A percentile compares a stretch with the other conserved stretches of the same genome.
Conservation (phyloP, 2,329 filamentous ascomycete genomes). For the Pleurostoma richardsiae region DNA sequence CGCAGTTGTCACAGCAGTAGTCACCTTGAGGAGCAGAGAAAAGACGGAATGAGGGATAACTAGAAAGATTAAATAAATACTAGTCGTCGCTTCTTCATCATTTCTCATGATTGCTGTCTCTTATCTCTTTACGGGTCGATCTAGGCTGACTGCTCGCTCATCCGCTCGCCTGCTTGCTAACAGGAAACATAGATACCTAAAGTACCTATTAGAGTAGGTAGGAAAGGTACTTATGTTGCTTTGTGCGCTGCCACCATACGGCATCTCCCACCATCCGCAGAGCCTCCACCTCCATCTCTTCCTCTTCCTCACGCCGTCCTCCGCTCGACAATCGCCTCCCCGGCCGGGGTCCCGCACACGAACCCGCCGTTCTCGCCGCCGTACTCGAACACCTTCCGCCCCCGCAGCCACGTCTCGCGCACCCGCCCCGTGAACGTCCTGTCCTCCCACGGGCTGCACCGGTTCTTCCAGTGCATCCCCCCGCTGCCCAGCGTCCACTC, state of each 20-base stretch:
- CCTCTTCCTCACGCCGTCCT: slow-evolving; percentile 28
- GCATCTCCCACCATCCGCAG: background rate
- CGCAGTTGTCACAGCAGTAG: no score
- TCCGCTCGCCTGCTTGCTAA: no score
- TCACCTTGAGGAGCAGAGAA: no score
- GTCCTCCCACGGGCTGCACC: slow-evolving; percentile 86
- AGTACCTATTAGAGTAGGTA: no score
- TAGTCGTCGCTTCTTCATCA: background rate
- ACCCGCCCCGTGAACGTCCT: slow-evolving; percentile 74
- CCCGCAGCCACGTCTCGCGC: slow-evolving; percentile 79
- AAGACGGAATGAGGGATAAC: background rate
- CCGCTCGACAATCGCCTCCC: slow-evolving; percentile 57
- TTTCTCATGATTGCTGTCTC: background rate
- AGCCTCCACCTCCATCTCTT: background rate
- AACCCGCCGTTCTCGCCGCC: slow-evolving; percentile 49
- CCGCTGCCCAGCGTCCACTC: slow-evolving; percentile 68
- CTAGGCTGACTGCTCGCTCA: no score
- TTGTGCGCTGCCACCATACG: background rate
- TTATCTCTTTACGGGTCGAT: no score
- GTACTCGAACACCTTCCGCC: slow-evolving; percentile 66
- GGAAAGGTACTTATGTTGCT: no score
- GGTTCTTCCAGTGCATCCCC: slow-evolving; percentile 93
- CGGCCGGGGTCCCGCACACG: slow-evolving; percentile 39
- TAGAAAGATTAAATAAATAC: background rate
- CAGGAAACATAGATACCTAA: no score